Conservation (phyloP, 345 rosid genomes). For the Gossypium stocksii region DNA sequence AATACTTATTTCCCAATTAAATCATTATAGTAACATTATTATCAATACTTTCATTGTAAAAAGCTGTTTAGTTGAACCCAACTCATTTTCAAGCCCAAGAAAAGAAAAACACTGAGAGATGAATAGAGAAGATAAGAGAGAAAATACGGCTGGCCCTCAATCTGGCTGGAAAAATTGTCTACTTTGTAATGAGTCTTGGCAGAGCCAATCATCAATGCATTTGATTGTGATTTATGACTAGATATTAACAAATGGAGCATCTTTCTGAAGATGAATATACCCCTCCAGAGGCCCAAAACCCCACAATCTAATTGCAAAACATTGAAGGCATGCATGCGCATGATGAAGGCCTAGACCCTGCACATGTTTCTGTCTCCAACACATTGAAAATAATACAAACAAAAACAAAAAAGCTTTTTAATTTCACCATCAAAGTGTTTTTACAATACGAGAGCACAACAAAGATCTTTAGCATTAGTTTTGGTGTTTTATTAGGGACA, state of each 20-base stretch:
- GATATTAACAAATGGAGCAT: constrained; percentile 12
- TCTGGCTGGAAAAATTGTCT: constrained; percentile 8
- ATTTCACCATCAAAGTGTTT: background rate
- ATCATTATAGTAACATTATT: background rate
- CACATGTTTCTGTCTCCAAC: constrained; percentile 38
- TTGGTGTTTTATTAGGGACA: constrained; percentile 20
- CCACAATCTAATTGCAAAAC: constrained; percentile 16
- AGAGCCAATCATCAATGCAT: constrained; percentile 9
- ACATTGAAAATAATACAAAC: background rate
- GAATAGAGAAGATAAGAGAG: background rate
- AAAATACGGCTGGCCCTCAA: background rate
- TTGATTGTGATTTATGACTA: constrained; percentile 1
- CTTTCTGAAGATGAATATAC: background rate
- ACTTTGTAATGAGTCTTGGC: background rate
- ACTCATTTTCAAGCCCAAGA: background rate
- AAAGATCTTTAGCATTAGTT: background rate
- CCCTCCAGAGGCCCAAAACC: background rate
- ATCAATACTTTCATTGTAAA: constrained; percentile 1
- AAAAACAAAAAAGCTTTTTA: background rate
- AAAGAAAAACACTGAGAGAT: background rate
- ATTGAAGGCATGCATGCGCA: constrained; percentile 18
- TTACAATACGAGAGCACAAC: background rate
- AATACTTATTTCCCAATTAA: background rate
- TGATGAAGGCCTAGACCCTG: constrained; percentile 22
- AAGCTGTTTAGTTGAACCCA: background rate